phyloP scores from a whole-genome alignment of 345 rosid genomes.

The Gossypium rotundifolium region DNA sequence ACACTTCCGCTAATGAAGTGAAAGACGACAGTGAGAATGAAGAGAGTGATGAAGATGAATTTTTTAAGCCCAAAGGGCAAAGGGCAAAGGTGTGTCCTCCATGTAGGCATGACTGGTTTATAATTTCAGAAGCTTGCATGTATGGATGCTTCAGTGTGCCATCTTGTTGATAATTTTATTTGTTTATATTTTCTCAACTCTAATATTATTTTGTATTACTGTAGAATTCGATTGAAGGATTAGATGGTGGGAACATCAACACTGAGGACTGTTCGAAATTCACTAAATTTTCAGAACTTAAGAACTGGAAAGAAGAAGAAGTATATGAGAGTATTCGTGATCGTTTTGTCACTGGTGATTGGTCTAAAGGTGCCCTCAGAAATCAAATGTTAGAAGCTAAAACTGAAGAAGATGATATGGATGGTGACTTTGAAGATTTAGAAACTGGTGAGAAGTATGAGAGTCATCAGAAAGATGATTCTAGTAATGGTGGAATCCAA shows the following conservation, averaged over 20 bases:
- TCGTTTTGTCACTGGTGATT: conserved; percentile 85
- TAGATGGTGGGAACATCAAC: conserved; percentile 33
- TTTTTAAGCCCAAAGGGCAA: conserved; percentile 82
- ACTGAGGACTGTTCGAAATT: conserved; percentile 77
- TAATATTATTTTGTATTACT: conserved; percentile 14
- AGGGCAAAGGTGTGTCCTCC: conserved; percentile 49
- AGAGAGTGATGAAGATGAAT: conserved; percentile 64
- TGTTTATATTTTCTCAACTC: background rate
- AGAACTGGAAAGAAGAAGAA: conserved; percentile 66
- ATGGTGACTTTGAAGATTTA: conserved; percentile 92
- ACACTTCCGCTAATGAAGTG: conserved; percentile 28
- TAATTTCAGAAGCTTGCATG: background rate
- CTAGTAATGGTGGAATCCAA: conserved; percentile 24
- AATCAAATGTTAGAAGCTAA: conserved; percentile 33
- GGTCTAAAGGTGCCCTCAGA: conserved; percentile 72
- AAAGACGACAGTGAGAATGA: conserved; percentile 46
- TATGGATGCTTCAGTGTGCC: background rate
- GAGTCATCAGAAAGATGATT: conserved; percentile 26
- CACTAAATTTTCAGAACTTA: conserved; percentile 33
- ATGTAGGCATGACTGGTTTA: background rate
- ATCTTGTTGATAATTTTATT: background rate
- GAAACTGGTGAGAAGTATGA: conserved; percentile 67
- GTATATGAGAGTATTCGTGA: conserved; percentile 65
- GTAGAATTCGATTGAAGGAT: conserved; percentile 51
- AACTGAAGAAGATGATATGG: conserved; percentile 43